A percentile compares a stretch with the other conserved stretches of the same genome.
phyloP scores from a whole-genome alignment of 2,329 filamentous ascomycete genomes.

The Aspergillus hiratsukae region DNA sequence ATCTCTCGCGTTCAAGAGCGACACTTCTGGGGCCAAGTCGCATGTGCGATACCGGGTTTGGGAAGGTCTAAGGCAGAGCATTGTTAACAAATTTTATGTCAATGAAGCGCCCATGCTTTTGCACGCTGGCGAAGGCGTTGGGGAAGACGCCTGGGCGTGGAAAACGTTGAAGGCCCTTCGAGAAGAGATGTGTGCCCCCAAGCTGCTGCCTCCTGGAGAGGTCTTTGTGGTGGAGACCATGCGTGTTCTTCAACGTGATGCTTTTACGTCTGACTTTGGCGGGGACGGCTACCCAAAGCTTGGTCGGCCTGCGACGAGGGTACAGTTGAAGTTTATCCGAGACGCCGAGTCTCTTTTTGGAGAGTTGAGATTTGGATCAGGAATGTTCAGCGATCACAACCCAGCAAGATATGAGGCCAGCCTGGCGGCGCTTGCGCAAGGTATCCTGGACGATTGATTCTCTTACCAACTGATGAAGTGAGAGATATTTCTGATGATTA shows the following conservation, averaged over 20 bases:
- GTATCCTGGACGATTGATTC: conserved; percentile 39
- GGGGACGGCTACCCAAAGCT: conserved; percentile 45
- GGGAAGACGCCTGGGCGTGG: conserved; percentile 66
- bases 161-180: conserved; percentile 63
- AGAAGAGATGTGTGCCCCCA: conserved; percentile 63
- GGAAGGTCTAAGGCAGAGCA: conserved; percentile 58
- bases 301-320: conserved; percentile 63
- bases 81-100: conserved; percentile 60
- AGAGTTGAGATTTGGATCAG: conserved; percentile 66
- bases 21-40: conserved; percentile 62
- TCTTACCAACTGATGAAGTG: conserved; percentile 1
- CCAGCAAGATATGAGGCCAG: conserved; percentile 69
- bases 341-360: conserved; percentile 67
- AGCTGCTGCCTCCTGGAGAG: conserved; percentile 70
- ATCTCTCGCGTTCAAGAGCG: conserved; percentile 67
- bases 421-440: conserved; percentile 55
- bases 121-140: conserved; percentile 47
- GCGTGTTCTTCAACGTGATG: conserved; percentile 62
- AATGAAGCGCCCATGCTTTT: conserved; percentile 41
- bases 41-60: conserved; percentile 65
- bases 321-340: conserved; percentile 65
- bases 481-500: not conserved
- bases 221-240: conserved; percentile 69
- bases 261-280: conserved; percentile 48
- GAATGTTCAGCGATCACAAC: conserved; percentile 72